Base-by-base conservation (phyloP, 2,329 filamentous ascomycete genomes). In the Diaporthe sp. region DNA sequence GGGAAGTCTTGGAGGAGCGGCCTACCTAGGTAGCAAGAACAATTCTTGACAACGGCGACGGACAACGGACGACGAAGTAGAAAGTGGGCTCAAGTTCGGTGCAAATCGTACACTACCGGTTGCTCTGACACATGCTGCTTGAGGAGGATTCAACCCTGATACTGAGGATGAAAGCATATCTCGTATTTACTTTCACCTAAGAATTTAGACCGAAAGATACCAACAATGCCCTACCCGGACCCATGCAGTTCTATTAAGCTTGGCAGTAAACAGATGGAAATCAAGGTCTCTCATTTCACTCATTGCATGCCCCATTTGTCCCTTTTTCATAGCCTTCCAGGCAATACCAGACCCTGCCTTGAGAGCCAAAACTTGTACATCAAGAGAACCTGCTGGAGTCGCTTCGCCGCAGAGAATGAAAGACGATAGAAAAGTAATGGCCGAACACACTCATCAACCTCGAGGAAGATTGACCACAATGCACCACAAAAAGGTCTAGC, bases 161-260 rank as follows among this genome's bases (percentile, higher is more conserved):
- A 22, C 22, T 47, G 58, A 25, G n/a, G 37, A 47, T 34, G 25
- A 73, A 73, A 44, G 58, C 39, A 63, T 65, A 44, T 73, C 39
- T 60, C 44, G 13, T 55, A 65, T 73, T 37, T 5, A 73, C 71
- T 70, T 73, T 51, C 58, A 55, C 58, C 28, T 34, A 55, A 22
- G 44, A 49, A 67, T 73, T 73, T 25, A 47, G 58, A 53, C 49
- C 31, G 58, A 53, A 51, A 65, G 20, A 55, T 65, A 63, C 57
- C 71, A 65, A 42, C 34, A 39, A 65, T 55, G 71, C 37, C 71
- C 71, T 65, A 34, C 65, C 49, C n/a, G 49, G 39, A 39, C 71
- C 61, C 42, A 73, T 73, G 71, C 71, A 73, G 58, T 70, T 73
- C 71, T 65, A 73, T 73, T 34, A 65, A 65, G 71, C 58, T 73